These are phyloP conservation scores for Phytophthora vignae DNA, from an alignment of 352 stramenopile species.

Conservation along the genomic window DNA sequence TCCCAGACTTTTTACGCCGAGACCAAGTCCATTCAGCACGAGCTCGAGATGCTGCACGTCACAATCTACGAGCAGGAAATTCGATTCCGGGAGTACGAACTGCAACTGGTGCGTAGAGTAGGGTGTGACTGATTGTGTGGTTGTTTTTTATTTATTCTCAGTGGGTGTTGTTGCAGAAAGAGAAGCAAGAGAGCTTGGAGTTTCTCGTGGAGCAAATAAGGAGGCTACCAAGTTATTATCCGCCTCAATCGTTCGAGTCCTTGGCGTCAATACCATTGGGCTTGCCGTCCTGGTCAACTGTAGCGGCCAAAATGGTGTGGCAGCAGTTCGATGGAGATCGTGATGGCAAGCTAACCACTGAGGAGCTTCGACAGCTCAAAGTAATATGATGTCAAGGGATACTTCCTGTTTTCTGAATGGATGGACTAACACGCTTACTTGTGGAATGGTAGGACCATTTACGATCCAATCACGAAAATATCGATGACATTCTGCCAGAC, in stretches of 20 bases:
- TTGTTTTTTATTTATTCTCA: background rate
- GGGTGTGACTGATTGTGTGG: no score
- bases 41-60: conserved; percentile 64
- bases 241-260: background rate
- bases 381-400: conserved; percentile 24
- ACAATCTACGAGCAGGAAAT: conserved; percentile 75
- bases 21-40: conserved; percentile 54
- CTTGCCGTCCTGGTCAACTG: conserved; percentile 39
- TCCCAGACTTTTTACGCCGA: conserved; percentile 66
- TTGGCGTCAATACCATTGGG: conserved; percentile 6
- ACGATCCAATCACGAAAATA: conserved; percentile 24
- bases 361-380: conserved; percentile 50
- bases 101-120: conserved; percentile 47
- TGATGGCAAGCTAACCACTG: conserved; percentile 35
- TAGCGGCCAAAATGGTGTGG: conserved; percentile 55
- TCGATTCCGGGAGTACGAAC: conserved; percentile 53
- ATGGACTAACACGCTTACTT: background rate
- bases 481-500: conserved; percentile 36
- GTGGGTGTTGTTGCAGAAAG: conserved; percentile 43
- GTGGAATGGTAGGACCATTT: conserved; percentile 36
- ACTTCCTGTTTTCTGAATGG: background rate
- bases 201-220: conserved; percentile 49
- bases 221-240: conserved; percentile 36
- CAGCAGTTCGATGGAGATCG: conserved; percentile 42
- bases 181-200: conserved; percentile 63